Conservation (phyloP, 352 stramenopile species). For the Globisporangium parvum region DNA sequence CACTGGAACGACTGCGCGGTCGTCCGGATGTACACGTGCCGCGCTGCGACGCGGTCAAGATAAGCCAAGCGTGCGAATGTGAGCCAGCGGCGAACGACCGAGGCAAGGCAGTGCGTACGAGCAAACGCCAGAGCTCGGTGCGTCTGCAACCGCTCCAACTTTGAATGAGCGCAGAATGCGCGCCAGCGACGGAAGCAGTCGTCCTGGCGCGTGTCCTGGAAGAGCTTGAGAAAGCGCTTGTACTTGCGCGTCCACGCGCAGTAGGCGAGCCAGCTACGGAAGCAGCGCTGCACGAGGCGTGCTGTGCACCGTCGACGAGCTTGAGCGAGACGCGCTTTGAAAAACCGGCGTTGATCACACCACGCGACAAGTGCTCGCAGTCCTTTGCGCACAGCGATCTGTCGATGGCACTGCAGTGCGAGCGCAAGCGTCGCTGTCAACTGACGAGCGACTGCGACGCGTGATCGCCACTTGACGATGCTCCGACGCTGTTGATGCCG, state of each 20-base stretch:
- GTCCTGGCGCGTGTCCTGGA: conserved; percentile 20
- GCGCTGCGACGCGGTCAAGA: conserved; percentile 9
- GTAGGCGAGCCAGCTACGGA: conserved; percentile 20
- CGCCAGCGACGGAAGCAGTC: conserved; percentile 22
- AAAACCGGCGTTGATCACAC: conserved; percentile 6
- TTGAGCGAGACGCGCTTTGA: neutral
- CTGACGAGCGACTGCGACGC: neutral
- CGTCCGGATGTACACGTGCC: conserved; percentile 3
- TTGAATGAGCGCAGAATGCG: conserved; percentile 7
- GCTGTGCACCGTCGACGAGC: neutral
- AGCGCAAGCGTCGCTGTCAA: neutral
- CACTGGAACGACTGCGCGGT: conserved; percentile 3
- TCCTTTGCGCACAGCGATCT: neutral
- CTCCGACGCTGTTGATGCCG: conserved; percentile 2
- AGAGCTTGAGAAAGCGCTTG: conserved; percentile 18
- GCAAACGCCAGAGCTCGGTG: neutral
- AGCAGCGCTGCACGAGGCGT: conserved; percentile 4
- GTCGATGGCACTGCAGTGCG: neutral
- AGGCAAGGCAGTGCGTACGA: neutral
- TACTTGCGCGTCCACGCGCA: conserved; percentile 21
- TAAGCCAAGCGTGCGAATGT: neutral
- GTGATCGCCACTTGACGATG: conserved; percentile 1
- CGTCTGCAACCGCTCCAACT: conserved; percentile 12
- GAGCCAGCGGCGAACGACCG: neutral
- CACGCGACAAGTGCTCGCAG: conserved; percentile 11